Evolutionary conservation across 1,284 basidiomycete species (phyloP).

Genomic region (Cystobasidium pallidum): DNA sequence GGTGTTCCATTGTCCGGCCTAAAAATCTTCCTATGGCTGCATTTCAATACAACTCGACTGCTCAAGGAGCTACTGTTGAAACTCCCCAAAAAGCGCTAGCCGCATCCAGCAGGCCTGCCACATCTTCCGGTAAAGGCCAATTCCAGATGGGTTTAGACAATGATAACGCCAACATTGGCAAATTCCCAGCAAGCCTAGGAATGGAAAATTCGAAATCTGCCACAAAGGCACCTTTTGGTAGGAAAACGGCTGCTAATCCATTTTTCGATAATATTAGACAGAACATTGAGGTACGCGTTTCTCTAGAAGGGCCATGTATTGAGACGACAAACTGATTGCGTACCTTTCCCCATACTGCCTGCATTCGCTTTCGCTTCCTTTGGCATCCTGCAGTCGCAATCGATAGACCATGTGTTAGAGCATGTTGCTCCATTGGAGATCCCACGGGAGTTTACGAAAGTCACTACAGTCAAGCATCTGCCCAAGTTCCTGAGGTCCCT

Average conservation of each 20-base stretch:
- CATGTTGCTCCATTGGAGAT: conserved; percentile 77
- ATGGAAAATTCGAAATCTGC: conserved; percentile 10
- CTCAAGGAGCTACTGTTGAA: conserved; percentile 8
- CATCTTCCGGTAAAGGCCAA: not conserved
- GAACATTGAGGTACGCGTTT: conserved; percentile 68
- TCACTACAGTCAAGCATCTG: conserved; percentile 59
- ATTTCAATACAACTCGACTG: conserved; percentile 66
- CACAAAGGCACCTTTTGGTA: not conserved
- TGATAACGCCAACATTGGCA: conserved; percentile 1
- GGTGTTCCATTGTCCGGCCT: conserved; percentile 60
- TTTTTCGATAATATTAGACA: conserved; percentile 89
- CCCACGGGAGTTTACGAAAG: conserved; percentile 62
- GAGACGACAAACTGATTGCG: no score
- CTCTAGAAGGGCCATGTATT: no score
- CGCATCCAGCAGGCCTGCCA: not conserved
- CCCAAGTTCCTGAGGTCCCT: conserved; percentile 81
- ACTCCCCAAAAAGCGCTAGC: not conserved
- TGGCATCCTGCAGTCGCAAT: conserved; percentile 47
- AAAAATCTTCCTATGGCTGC: conserved; percentile 68
- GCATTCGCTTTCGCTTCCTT: no score
- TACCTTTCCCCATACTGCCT: no score
- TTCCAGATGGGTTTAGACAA: conserved; percentile 19
- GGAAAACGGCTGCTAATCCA: conserved; percentile 55
- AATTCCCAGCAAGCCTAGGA: not conserved
- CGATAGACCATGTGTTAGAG: conserved; percentile 54